Base-by-base conservation (phyloP, 2,329 filamentous ascomycete genomes). In the Daldinia sp. region DNA sequence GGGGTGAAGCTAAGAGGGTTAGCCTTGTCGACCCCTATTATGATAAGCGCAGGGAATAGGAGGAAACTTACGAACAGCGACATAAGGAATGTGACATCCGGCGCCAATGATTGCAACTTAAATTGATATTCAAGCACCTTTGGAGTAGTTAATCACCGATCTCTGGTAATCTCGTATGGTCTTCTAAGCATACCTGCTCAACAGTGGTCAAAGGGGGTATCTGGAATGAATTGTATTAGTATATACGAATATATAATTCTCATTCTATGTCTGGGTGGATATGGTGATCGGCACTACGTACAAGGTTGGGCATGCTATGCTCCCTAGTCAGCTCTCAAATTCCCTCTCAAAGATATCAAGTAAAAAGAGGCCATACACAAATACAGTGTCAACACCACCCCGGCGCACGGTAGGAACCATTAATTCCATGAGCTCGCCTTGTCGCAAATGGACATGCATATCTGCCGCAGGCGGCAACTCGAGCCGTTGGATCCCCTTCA, bases 361-460 rank as follows among this genome's bases (percentile, higher is more conserved):
- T 41, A n/a, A n/a, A 44, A 15, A 44, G 62, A 58, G 10, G 56
- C 23, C 63, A 55, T 71, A 68, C 70, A 87, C 86, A 77, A 84
- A 86, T 62, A 84, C 89, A 12, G 88, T 89, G 76, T 92, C 88
- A 71, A 91, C 88, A 56, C 90, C 91, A 72, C 90, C 90, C 66
- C 84, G 78, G 59, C 86, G 84, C 68, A 89, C 85, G 15, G 81
- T 84, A 30, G 85, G 85, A 33, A 83, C 83, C 50, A 88, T 85
- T 15, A 84, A 75, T 65, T 85, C 82, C 85, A 90, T 89, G 83
- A 89, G 87, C 65, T 86, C 82, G 20, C 86, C 90, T 78, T 93
- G 88, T 33, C 91, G 88, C 73, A 93, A 82, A 79, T 93, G 91
- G 74, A 93, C 90, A 74, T 90, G 89, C 80, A 91, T 88, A 79